Base-by-base conservation (phyloP, 805 yeast species). In the Brettanomyces custersianus region DNA sequence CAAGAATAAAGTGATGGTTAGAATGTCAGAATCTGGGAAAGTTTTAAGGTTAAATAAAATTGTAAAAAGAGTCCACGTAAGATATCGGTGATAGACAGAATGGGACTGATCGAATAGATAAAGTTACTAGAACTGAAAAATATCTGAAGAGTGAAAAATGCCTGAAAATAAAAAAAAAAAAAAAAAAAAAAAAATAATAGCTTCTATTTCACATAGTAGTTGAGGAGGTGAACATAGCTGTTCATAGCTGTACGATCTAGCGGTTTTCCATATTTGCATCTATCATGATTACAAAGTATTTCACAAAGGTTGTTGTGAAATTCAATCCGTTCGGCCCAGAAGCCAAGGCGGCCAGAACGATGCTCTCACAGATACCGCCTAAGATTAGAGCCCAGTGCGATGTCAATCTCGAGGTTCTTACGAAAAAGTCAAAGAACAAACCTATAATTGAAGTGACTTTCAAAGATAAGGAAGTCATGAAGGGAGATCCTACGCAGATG, bases 221-320 rank as follows among this genome's bases (percentile, higher is more conserved):
- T n/a, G n/a, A n/a, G n/a, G n/a, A n/a, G n/a, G n/a, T n/a, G n/a
- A n/a, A n/a, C n/a, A n/a, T n/a, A n/a, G n/a, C n/a, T n/a, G n/a
- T n/a, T n/a, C n/a, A n/a, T n/a, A n/a, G n/a, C n/a, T n/a, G n/a
- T n/a, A n/a, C n/a, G n/a, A n/a, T n/a, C n/a, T n/a, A 22, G 12
- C 12, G 25, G 25, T 12, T 22, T 22, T 12, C 25, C n/a, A n/a
- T 22, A 22, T 22, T 22, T n/a, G n/a, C n/a, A n/a, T 25, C 17
- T 6, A 36, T 17, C 21, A 88, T 88, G 97, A 82, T 88, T 51
- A 90, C 96, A 27, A 86, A 85, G 60, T 88, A 81, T 62, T 85
- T 90, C 63, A 68, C 87, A 24, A 75, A 76, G 44, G 85, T 86
- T 7, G 65, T 66, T 30, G 83, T 90, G 29, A 76, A 68, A 51